A percentile compares a stretch with the other conserved stretches of the same genome.
phyloP scores from a whole-genome alignment of 345 rosid species.

The Garcia nutans region DNA sequence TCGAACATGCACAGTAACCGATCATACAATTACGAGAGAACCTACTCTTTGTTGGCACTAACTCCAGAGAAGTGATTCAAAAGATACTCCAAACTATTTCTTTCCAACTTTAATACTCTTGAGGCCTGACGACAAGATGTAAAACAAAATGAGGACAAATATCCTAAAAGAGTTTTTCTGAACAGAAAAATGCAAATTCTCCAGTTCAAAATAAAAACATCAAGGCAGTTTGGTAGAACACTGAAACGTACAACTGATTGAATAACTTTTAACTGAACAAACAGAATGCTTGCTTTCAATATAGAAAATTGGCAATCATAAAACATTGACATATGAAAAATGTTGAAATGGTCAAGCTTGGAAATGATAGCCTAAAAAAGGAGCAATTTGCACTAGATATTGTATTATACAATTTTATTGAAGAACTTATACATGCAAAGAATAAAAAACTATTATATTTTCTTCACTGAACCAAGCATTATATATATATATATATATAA shows the following conservation, averaged over 20 bases:
- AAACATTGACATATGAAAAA: too few relatives aligned
- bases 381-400: not conserved
- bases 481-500: not conserved
- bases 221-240: not conserved
- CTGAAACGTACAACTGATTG: not conserved
- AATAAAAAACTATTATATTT: not conserved
- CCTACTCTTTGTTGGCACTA: slow-evolving; percentile 85
- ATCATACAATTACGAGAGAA: slow-evolving; percentile 20
- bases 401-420: not conserved
- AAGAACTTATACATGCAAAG: not conserved
- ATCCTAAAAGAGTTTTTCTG: not conserved
- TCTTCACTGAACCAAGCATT: not conserved
- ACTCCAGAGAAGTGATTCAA: slow-evolving; percentile 72
- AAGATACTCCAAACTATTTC: slow-evolving; percentile 84
- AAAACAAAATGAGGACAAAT: not conserved
- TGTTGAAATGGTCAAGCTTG: too few relatives aligned
- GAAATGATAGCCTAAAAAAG: not conserved
- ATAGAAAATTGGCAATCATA: not conserved
- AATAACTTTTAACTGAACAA: not conserved
- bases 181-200: too few relatives aligned
- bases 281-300: not conserved
- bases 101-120: slow-evolving; percentile 80
- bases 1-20: slow-evolving; percentile 6
- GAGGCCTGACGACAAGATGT: slow-evolving; percentile 58
- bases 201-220: not conserved